Base-by-base conservation (phyloP, 2,329 filamentous ascomycete genomes). In the Chrysoporthe austroafricana region DNA sequence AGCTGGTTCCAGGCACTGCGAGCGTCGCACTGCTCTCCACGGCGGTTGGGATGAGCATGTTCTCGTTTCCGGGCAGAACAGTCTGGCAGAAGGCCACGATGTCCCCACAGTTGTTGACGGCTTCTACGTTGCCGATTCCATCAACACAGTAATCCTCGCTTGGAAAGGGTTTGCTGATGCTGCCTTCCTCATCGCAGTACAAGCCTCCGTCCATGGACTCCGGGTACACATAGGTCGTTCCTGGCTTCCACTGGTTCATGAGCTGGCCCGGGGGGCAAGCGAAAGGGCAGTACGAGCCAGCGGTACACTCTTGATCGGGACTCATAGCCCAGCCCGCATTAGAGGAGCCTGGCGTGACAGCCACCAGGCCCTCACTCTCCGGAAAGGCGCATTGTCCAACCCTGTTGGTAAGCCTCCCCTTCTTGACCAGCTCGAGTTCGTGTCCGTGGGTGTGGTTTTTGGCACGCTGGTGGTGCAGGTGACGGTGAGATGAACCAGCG, bases 271-370 rank as follows among this genome's bases (percentile, higher is more conserved):
- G 77, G 68, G 89, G 90, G 77, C 92, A 94, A 64, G 92, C 91
- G 76, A 91, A 90, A 1, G 92, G 92, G 75, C 92, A 94, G 78
- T 90, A 94, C 71, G 77, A 86, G 68, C 88, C 90, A 4, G 88
- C 85, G 68, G 81, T 82, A 77, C 92, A 94, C 64, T 85, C 77
- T 76, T 91, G 86, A 77, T 94, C 89, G 4, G 91, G 91, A 73
- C 90, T 91, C 87, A 94, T 89, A 54, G 91, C 92, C 89, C 91
- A 95, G 70, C 92, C 92, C 62, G 83, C 90, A 79, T 95, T 95
- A 76, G 80, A 75, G 56, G 77, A 76, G 63, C 81, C 81, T 4
- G 90, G 90, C 11, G 90, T 91, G 63, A 95, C 84, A 16, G 86
- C 77, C 57, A 93, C 86, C 74, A 94, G 79, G 64, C 90, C 90